phyloP scores from a whole-genome alignment of 176 grass and related monocot genomes.

The Paspalum notatum region DNA sequence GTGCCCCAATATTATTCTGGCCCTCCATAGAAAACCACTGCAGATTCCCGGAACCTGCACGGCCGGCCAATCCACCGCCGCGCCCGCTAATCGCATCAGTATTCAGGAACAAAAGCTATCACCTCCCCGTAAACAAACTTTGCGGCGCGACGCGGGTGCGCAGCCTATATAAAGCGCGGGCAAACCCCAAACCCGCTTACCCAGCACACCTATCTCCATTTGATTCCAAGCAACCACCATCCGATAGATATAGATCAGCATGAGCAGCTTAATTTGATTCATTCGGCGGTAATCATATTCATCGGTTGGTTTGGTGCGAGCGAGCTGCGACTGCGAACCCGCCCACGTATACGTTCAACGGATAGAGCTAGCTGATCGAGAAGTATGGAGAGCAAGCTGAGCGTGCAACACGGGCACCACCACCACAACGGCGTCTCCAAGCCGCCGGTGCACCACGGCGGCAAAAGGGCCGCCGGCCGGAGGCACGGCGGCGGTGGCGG shows the following conservation, averaged over 20 bases:
- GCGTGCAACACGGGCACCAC: slow-evolving; percentile 49
- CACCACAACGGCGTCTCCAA: slow-evolving; percentile 46
- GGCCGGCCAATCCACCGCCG: neutral
- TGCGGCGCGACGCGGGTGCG: neutral
- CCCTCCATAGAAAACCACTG: neutral
- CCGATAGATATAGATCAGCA: too few relatives aligned
- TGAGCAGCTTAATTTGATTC: neutral
- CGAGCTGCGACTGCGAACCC: too few relatives aligned
- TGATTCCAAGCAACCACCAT: neutral
- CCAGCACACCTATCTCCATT: neutral
- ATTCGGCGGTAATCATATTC: too few relatives aligned
- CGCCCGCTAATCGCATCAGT: neutral
- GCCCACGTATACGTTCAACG: neutral
- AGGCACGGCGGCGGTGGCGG: slow-evolving; percentile 27
- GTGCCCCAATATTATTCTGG: neutral
- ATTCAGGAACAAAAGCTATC: slow-evolving; percentile 24
- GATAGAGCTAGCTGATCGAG: neutral
- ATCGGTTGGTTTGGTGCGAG: neutral
- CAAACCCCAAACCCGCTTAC: neutral
- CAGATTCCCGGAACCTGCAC: slow-evolving; percentile 52
- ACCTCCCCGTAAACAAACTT: neutral
- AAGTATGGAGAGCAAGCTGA: slow-evolving; percentile 51
- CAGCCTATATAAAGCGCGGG: slow-evolving; percentile 43
- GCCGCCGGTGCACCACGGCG: slow-evolving; percentile 52
- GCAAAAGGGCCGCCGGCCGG: neutral